These are phyloP conservation scores for Lodderomyces theae DNA, from an alignment of 1,139 yeast genomes.

Conservation along the genomic window DNA sequence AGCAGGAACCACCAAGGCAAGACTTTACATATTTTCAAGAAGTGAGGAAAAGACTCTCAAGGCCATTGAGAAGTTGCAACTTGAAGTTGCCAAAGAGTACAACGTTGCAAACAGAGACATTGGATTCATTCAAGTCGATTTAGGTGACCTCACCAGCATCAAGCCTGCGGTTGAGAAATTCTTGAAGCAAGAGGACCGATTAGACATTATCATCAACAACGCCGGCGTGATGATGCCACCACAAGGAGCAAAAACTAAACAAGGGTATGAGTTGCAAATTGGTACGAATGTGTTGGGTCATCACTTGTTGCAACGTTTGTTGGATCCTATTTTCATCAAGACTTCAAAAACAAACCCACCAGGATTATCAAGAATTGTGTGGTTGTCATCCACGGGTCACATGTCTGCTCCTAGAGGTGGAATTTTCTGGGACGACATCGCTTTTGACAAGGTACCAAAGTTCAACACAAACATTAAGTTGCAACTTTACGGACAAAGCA, in stretches of 20 bases:
- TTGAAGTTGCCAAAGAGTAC: constrained; percentile 17
- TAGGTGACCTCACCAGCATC: constrained; percentile 42
- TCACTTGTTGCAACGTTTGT: constrained; percentile 42
- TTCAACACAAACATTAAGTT: constrained; percentile 3
- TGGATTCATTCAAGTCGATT: constrained; percentile 32
- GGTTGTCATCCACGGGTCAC: constrained; percentile 46
- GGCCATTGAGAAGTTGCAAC: constrained; percentile 28
- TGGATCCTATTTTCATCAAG: constrained; percentile 40
- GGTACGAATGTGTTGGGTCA: constrained; percentile 53
- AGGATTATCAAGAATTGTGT: constrained; percentile 38
- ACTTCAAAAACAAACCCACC: constrained; percentile 22
- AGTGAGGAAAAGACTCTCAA: constrained; percentile 18
- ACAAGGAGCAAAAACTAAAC: constrained; percentile 20
- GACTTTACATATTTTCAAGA: constrained; percentile 20
- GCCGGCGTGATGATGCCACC: constrained; percentile 50
- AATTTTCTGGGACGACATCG: constrained; percentile 37
- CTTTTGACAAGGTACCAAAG: constrained; percentile 15
- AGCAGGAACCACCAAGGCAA: constrained; percentile 38
- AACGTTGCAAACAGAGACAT: constrained; percentile 14
- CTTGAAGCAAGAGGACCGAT: constrained; percentile 18
- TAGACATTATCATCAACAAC: constrained; percentile 48
- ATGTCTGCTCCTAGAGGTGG: constrained; percentile 37
- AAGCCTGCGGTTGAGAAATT: constrained; percentile 38
- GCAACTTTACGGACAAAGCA: constrained; percentile 44
- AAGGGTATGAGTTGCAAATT: constrained; percentile 19